Evolutionary conservation across 345 rosid genomes (phyloP).

Genomic region (Arabis hirsuta): DNA sequence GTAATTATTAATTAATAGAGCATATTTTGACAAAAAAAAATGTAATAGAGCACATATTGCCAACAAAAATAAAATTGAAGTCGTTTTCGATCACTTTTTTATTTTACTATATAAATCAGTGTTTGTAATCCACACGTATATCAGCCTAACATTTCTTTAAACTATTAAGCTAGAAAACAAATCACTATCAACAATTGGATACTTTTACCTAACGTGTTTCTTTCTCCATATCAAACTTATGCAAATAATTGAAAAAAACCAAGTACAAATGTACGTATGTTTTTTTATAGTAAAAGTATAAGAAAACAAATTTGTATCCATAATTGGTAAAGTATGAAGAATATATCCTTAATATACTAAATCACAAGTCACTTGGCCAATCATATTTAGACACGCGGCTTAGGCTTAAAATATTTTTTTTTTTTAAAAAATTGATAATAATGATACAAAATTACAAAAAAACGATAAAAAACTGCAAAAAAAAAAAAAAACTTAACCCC

Average conservation of each 20-base stretch:
- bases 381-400: too few relatives aligned
- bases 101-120: neutral
- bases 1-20: too few relatives aligned
- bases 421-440: too few relatives aligned
- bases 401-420: too few relatives aligned
- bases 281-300: neutral
- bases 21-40: too few relatives aligned
- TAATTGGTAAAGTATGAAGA: neutral
- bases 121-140: constrained; percentile 1
- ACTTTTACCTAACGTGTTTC: constrained; percentile 32
- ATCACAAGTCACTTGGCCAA: too few relatives aligned
- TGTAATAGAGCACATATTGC: too few relatives aligned
- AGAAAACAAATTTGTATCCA: neutral
- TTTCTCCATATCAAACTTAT: constrained; percentile 1
- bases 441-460: too few relatives aligned
- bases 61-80: too few relatives aligned
- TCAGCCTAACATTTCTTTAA: constrained; percentile 14
- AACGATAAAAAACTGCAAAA: too few relatives aligned
- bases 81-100: neutral
- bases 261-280: neutral
- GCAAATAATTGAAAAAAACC: neutral
- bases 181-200: constrained; percentile 22
- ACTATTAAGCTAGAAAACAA: constrained; percentile 8
- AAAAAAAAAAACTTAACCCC: too few relatives aligned
- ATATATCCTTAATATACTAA: too few relatives aligned